Conservation (phyloP, 805 yeast species). For the Brettanomyces sp. region DNA sequence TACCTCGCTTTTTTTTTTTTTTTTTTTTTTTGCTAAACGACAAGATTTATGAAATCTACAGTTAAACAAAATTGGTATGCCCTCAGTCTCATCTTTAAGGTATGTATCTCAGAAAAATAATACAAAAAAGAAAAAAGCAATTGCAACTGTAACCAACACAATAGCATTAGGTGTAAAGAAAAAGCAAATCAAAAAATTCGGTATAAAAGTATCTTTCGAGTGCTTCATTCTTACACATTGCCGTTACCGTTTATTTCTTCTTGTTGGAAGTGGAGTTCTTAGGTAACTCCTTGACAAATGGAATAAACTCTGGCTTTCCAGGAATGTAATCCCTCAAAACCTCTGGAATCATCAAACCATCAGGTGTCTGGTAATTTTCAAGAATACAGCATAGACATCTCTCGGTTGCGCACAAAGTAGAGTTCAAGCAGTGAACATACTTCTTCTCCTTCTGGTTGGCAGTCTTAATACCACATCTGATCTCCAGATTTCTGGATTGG, state of each 20-base stretch:
- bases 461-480: slow-evolving; percentile 96
- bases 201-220: too few relatives aligned
- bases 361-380: slow-evolving; percentile 97
- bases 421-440: slow-evolving; percentile 96
- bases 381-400: slow-evolving; percentile 95
- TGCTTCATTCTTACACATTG: neutral
- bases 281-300: slow-evolving; percentile 83
- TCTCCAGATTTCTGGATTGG: slow-evolving; percentile 96
- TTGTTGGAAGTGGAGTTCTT: slow-evolving; percentile 81
- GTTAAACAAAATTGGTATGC: too few relatives aligned
- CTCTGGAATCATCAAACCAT: slow-evolving; percentile 88
- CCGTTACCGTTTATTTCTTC: neutral
- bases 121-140: too few relatives aligned
- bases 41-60: too few relatives aligned
- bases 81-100: neutral
- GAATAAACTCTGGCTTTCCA: slow-evolving; percentile 96
- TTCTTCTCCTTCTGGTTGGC: slow-evolving; percentile 92
- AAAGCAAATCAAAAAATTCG: too few relatives aligned
- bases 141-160: neutral
- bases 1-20: too few relatives aligned
- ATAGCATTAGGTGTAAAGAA: too few relatives aligned
- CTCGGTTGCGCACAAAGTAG: slow-evolving; percentile 95
- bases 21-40: too few relatives aligned
- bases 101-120: neutral
- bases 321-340: slow-evolving; percentile 94